Base-by-base conservation (phyloP, 2,329 filamentous ascomycete species). In the Aspergillus persii region DNA sequence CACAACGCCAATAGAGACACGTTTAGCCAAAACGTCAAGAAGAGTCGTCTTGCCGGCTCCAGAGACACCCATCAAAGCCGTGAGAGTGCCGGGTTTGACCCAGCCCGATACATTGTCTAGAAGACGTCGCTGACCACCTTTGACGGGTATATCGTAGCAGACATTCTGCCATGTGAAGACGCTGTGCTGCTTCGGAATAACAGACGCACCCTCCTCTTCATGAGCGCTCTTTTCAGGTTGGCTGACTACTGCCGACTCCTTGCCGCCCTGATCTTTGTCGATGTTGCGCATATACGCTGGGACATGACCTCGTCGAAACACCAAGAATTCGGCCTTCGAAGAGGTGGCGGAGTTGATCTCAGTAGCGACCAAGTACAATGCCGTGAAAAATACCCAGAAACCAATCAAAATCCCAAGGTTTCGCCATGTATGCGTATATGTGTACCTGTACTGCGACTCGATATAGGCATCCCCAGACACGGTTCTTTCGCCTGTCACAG, bases 341-440 rank as follows among this genome's bases (percentile, higher is more conserved):
- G 79, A 77, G 0, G 83, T 84, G 1, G 83, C 79, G 0, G 87
- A 87, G 72, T 89, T 89, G 65, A 89, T 63, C 68, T 92, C 89
- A 0, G 83, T 82, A 0, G 84, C 84, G 15, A 84, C 50, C 53
- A 91, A 83, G 74, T 92, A 90, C 1, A 88, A 64, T 3, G 74
- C 59, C 75, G 87, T 83, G 76, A 91, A 90, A 57, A 81, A 84
- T 31, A 89, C 65, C 54, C 88, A 74, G 72, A 91, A 90, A 0
- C 73, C 88, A 15, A 87, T 69, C 2, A 91, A 71, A 57, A 92
- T 89, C 1, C 88, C 89, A 59, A 90, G 81, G 68, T 91, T 91
- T 8, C 88, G 77, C 87, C 87, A 89, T 3, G 84, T 77, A 61
- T 89, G 81, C 0, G 77, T 77, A 63, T 82, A 83, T 12, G 75